Base-by-base conservation (phyloP, 2,329 filamentous ascomycete species). In the Phyllosticta citriasiana region DNA sequence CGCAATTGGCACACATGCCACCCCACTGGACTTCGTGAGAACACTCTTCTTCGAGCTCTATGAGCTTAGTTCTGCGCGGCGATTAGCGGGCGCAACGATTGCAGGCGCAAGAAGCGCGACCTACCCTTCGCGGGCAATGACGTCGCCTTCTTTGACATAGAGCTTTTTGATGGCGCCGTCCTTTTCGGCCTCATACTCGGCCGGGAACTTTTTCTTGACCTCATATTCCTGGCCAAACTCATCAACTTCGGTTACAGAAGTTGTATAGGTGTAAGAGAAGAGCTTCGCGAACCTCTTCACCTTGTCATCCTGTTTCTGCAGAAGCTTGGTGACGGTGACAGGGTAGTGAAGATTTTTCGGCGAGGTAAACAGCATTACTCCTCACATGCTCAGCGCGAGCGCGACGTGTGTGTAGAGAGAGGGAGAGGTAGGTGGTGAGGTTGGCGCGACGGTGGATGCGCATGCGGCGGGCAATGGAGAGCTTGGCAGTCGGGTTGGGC, bases 1-100 rank as follows among this genome's bases (percentile, higher is more conserved):
- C 94, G 75, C 94, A 99, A 64, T 92, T 84, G 63, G 86, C 91
- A 76, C 94, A 99, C 66, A 99, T 82, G 53, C 92, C 92, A 61
- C 88, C 88, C 71, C 90, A 96, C 74, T 97, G 93, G 51, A 96
- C 82, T 68, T 93, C 89, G 76, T 99, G 94, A 30, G 88, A 83
- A 75, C 94, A 99, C 61, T 88, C 85, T 77, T 99, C 94, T 69
- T 96, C 88, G 59, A 99, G 88, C 63, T 91, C 86, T 63, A 91
- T 84, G 64, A 88, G 74, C 24, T 79, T 75, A 35, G 80, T 73
- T 26, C 82, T 84, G 60, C n/a, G 22, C n/a, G 57, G 50, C 62
- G 35, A 66, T 64, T 55, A 62, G 50, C 25, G 55, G 40, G 61
- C 26, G 19, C 2, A 52, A 35, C 5, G 40, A 57, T 50, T 10